These are phyloP conservation scores for Hortaea werneckii DNA, from an alignment of 2,329 filamentous ascomycete species.

Conservation along the genomic window DNA sequence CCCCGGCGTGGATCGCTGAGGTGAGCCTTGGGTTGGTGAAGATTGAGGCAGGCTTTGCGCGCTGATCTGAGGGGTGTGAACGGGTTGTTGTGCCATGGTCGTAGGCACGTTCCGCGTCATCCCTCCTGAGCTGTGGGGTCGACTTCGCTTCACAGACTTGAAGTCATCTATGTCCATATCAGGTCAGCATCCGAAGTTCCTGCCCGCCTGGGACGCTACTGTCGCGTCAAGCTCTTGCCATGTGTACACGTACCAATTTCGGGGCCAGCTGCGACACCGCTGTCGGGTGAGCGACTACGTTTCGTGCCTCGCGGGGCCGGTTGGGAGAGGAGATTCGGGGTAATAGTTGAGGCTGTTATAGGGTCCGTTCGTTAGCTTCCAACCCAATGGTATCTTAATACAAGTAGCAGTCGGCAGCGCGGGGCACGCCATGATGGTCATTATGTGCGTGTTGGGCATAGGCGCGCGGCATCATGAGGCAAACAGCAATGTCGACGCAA, in stretches of 20 bases:
- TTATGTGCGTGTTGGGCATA: no score
- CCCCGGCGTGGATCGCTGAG: slow-evolving; percentile 69
- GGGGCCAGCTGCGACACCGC: slow-evolving; percentile 37
- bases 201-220: no score
- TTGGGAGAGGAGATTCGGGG: slow-evolving; percentile 34
- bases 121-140: slow-evolving; percentile 5
- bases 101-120: slow-evolving; percentile 34
- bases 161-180: slow-evolving; percentile 28
- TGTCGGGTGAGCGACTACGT: slow-evolving; percentile 66
- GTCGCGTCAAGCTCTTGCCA: no score
- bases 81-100: slow-evolving; percentile 38
- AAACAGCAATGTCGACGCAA: slow-evolving; percentile 1
- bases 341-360: slow-evolving; percentile 31
- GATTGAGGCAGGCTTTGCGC: slow-evolving; percentile 38
- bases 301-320: slow-evolving; percentile 60
- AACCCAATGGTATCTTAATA: no score
- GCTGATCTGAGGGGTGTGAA: slow-evolving; percentile 46
- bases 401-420: no score
- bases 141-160: slow-evolving; percentile 30
- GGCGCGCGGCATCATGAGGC: no score
- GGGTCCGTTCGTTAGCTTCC: slow-evolving; percentile 17
- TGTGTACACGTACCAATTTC: slow-evolving; percentile 56
- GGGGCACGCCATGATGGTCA: no score
- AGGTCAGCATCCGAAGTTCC: slow-evolving; percentile 12
- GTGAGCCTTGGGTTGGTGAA: slow-evolving; percentile 50